Percentiles rank a stretch among this genome's conserved stretches.
Evolutionary conservation across 2,329 filamentous ascomycete species (phyloP).

Genomic region (Ascochyta lentis): DNA sequence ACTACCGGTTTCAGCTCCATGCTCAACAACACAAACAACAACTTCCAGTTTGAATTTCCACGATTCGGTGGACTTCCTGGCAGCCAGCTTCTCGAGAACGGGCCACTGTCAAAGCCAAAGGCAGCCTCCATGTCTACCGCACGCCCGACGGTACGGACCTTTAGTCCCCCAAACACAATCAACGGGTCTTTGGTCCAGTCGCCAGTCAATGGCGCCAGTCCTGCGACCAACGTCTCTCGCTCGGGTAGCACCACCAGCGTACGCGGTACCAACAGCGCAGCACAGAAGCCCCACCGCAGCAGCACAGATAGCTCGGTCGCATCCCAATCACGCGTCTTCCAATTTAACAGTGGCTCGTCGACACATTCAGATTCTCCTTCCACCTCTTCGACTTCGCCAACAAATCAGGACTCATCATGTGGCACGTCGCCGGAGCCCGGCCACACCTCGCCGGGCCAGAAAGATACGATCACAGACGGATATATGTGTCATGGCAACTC

Average conservation of each 20-base stretch:
- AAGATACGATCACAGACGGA: conserved; percentile 58
- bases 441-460: conserved; percentile 75
- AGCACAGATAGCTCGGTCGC: conserved; percentile 52
- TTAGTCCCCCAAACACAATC: conserved; percentile 47
- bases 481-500: conserved; percentile 57
- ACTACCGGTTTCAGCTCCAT: conserved; percentile 54
- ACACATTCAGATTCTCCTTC: conserved; percentile 59
- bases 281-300: conserved; percentile 30
- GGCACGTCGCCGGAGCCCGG: conserved; percentile 80
- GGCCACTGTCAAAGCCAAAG: conserved; percentile 48
- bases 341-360: conserved; percentile 58
- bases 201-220: conserved; percentile 39
- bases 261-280: conserved; percentile 30
- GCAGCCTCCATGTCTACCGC: conserved; percentile 31
- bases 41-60: conserved; percentile 95
- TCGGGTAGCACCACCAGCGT: conserved; percentile 40
- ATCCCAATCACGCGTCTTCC: conserved; percentile 56
- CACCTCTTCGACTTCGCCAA: conserved; percentile 59
- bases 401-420: conserved; percentile 64
- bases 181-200: conserved; percentile 35
- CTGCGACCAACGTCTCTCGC: conserved; percentile 42
- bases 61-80: conserved; percentile 76
- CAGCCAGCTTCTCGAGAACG: conserved; percentile 59
- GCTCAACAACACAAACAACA: conserved; percentile 63
- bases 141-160: conserved; percentile 41